phyloP scores from a whole-genome alignment of 1,139 yeast species.

The Geotrichum candidum region DNA sequence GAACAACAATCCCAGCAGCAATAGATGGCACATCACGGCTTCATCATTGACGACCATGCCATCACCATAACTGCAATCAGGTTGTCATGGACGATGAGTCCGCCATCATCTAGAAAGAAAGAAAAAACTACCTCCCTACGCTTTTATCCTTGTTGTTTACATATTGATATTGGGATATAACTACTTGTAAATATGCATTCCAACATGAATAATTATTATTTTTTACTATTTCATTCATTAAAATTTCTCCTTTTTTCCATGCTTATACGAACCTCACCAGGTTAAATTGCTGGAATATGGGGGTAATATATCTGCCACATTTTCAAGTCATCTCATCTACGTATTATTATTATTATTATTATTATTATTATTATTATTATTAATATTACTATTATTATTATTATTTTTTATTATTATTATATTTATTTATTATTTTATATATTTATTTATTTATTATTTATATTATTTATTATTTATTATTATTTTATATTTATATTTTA shows the following conservation, averaged over 20 bases:
- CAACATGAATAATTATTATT: neutral
- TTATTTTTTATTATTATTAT: too few relatives aligned
- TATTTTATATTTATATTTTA: too few relatives aligned
- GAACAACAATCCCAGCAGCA: neutral
- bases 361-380: too few relatives aligned
- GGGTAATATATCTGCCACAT: slow-evolving; percentile 11
- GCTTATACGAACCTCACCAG: slow-evolving; percentile 11
- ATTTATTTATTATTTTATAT: too few relatives aligned
- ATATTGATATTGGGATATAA: too few relatives aligned
- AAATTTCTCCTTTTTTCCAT: slow-evolving; percentile 12
- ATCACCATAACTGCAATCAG: neutral
- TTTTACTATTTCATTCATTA: slow-evolving; percentile 7
- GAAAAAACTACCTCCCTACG: too few relatives aligned
- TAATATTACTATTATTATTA: too few relatives aligned
- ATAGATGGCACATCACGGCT: neutral
- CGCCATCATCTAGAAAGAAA: neutral
- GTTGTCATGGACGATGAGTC: neutral
- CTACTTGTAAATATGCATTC: neutral
- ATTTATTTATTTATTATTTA: too few relatives aligned
- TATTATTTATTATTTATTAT: too few relatives aligned
- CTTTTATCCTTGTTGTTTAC: too few relatives aligned
- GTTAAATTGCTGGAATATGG: slow-evolving; percentile 8
- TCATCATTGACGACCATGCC: neutral
- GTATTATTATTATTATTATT: neutral
- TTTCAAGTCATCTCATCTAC: slow-evolving; percentile 12